These are phyloP conservation scores for Caloboletus firmus DNA, from an alignment of 1,284 basidiomycete genomes.

Conservation along the genomic window DNA sequence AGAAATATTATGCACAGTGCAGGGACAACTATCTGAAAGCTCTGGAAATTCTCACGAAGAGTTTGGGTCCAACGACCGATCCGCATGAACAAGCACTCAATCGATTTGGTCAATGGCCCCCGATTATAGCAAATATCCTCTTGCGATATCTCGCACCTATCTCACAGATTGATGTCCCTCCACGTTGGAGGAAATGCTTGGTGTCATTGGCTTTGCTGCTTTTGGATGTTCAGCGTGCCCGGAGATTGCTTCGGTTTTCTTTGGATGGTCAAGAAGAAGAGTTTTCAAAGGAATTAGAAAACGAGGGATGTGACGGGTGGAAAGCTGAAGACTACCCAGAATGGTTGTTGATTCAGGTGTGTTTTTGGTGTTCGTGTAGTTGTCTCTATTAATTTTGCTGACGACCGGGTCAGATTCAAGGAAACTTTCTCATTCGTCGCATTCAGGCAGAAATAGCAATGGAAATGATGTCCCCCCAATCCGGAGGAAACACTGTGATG, in stretches of 20 bases:
- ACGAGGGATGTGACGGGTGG: not conserved
- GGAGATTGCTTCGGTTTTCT: not conserved
- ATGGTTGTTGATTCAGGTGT: slow-evolving; percentile 22
- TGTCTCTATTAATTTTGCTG: no score
- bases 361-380: fast-evolving
- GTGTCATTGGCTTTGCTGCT: not conserved
- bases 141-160: slow-evolving; percentile 25
- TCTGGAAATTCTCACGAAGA: not conserved
- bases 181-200: slow-evolving; percentile 32
- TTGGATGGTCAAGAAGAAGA: not conserved
- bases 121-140: slow-evolving; percentile 25
- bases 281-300: not conserved
- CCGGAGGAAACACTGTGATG: not conserved
- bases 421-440: not conserved
- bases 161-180: not conserved
- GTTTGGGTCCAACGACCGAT: not conserved
- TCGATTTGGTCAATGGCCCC: slow-evolving; percentile 20
- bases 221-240: no score
- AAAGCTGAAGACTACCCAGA: not conserved
- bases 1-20: not conserved
- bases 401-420: not conserved
- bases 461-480: not conserved
- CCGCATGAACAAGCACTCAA: not conserved
- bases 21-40: not conserved
- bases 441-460: not conserved